Conservation (phyloP, 495 filamentous ascomycete species). For the Trypethelium eluteriae region DNA sequence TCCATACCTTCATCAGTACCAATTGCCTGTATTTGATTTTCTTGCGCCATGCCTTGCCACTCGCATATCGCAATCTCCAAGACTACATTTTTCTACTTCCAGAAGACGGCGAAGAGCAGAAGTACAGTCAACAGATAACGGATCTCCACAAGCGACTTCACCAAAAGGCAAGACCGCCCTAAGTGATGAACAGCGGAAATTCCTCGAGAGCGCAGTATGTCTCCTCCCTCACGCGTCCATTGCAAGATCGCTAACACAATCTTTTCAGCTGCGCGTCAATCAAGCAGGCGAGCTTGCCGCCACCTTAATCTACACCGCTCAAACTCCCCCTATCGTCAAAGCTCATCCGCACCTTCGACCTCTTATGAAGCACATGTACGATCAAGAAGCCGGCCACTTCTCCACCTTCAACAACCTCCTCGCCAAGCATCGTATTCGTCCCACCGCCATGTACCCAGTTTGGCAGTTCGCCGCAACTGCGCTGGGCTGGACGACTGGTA, state of each 20-base stretch:
- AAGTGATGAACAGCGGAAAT: slow-evolving; percentile 55
- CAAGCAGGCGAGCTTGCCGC: slow-evolving; percentile 42
- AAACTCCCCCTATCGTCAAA: slow-evolving; percentile 57
- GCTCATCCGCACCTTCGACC: slow-evolving; percentile 78
- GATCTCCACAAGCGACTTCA: slow-evolving; percentile 34
- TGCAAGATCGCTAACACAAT: slow-evolving; percentile 18
- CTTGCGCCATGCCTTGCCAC: slow-evolving; percentile 24
- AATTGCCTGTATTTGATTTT: slow-evolving; percentile 26
- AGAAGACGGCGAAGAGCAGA: slow-evolving; percentile 18
- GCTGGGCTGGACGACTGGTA: slow-evolving; percentile 78
- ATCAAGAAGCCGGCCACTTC: slow-evolving; percentile 86
- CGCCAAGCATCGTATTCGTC: slow-evolving; percentile 81
- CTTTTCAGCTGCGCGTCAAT: slow-evolving; percentile 36
- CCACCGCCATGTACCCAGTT: slow-evolving; percentile 86
- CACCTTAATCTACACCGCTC: slow-evolving; percentile 45
- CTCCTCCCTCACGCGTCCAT: slow-evolving; percentile 11
- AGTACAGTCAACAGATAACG: slow-evolving; percentile 12
- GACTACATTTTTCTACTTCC: slow-evolving; percentile 30
- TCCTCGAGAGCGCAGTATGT: slow-evolving; percentile 66
- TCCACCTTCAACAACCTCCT: slow-evolving; percentile 75
- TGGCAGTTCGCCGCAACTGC: slow-evolving; percentile 80
- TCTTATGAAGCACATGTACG: slow-evolving; percentile 96
- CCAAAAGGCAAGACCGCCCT: slow-evolving; percentile 56
- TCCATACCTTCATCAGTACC: slow-evolving; percentile 18
- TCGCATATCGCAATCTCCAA: slow-evolving; percentile 24